Evolutionary conservation across 192 early-diverging fungal species (phyloP).

Genomic region (Gigaspora rosea): DNA sequence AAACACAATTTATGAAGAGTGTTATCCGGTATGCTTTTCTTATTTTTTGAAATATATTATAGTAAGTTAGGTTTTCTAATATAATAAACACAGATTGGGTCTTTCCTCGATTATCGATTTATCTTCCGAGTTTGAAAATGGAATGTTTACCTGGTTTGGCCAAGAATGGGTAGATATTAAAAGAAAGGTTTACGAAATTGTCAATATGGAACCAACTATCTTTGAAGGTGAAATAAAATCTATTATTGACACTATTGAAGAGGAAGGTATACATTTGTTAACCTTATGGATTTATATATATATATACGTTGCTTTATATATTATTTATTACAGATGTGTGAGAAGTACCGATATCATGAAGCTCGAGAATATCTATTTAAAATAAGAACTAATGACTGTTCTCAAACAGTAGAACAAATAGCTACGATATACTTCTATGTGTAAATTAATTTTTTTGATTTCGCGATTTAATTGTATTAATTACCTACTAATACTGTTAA

Average conservation of each 20-base stretch:
- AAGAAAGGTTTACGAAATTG: constrained; percentile 25
- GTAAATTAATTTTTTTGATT: constrained; percentile 16
- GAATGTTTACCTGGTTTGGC: constrained; percentile 33
- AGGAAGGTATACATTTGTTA: too few relatives aligned
- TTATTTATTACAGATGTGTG: constrained; percentile 20
- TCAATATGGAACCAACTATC: constrained; percentile 18
- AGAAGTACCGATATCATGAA: constrained; percentile 15
- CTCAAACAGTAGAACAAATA: constrained; percentile 4
- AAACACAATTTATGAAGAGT: constrained; percentile 14
- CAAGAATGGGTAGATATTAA: constrained; percentile 25
- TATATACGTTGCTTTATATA: neutral
- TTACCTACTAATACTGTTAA: constrained; percentile 22
- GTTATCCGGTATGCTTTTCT: constrained; percentile 27
- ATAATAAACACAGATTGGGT: too few relatives aligned
- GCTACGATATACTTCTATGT: constrained; percentile 14
- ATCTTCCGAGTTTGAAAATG: constrained; percentile 30
- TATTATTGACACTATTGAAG: constrained; percentile 20
- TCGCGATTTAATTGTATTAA: neutral
- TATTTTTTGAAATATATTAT: constrained; percentile 15
- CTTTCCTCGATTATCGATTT: constrained; percentile 6
- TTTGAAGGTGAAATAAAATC: constrained; percentile 28
- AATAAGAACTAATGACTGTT: neutral
- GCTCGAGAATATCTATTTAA: constrained; percentile 20
- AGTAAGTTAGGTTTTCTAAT: neutral
- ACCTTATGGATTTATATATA: too few relatives aligned